Evolutionary conservation across 2,329 filamentous ascomycete species (phyloP).

Genomic region (Penicillium concentricum): DNA sequence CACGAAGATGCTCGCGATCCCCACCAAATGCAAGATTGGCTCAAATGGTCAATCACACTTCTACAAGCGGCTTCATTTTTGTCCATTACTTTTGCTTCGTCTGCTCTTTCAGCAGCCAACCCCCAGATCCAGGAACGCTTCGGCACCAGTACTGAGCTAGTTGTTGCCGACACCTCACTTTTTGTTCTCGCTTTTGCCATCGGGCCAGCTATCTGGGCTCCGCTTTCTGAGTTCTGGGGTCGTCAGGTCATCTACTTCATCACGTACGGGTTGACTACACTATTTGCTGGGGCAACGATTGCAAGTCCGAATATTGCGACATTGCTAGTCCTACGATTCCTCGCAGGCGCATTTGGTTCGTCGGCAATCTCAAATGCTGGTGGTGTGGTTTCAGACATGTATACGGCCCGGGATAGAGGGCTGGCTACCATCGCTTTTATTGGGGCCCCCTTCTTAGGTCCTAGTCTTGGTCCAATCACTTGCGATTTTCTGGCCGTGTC

Average conservation of each 20-base stretch:
- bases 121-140: not conserved
- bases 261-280: not conserved
- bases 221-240: not conserved
- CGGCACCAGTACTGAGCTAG: not conserved
- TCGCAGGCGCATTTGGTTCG: constrained; percentile 59
- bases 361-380: constrained; percentile 59
- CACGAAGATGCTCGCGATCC: not conserved
- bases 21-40: not conserved
- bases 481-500: constrained; percentile 62
- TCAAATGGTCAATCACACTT: constrained; percentile 3
- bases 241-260: constrained; percentile 6
- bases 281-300: not conserved
- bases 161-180: not conserved
- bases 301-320: constrained; percentile 22
- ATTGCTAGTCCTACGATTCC: constrained; percentile 63
- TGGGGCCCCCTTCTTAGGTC: constrained; percentile 63
- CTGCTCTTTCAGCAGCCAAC: not conserved
- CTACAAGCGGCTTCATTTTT: constrained; percentile 2
- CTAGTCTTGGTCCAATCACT: constrained; percentile 60
- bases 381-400: constrained; percentile 60
- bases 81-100: constrained; percentile 4
- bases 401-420: constrained; percentile 50
- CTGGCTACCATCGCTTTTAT: constrained; percentile 61
- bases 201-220: constrained; percentile 4
- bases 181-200: constrained; percentile 8